Base-by-base conservation (phyloP, 2,329 filamentous ascomycete species). In the Akanthomyces muscarius region DNA sequence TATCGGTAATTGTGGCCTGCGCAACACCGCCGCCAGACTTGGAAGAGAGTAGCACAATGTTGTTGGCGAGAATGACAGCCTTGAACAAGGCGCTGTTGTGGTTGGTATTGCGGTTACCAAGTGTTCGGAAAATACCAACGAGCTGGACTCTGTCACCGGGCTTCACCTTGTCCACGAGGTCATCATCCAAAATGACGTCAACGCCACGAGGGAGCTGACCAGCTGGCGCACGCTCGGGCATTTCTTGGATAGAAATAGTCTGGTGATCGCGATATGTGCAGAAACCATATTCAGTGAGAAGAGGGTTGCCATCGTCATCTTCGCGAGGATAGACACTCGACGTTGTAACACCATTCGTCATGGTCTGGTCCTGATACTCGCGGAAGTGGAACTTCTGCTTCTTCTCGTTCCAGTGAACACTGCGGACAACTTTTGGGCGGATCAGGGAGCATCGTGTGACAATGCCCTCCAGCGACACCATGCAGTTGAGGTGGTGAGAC, bases 181-280 rank as follows among this genome's bases (percentile, higher is more conserved):
- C 95, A 74, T 99, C 95, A 73, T 99, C 95, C 67, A 99, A 81
- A 69, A 99, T 93, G 16, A 98, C 93, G 76, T 99, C 95, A 21
- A 99, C 95, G 62, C 94, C 92, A 61, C 95, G 89, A 64, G 95
- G 95, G 67, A 99, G 84, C 80, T 98, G 95, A 60, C 95, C 95
- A 64, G 95, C 94, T 61, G 95, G 95, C 2, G 95, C 95, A 69
- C 94, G 84, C 76, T 99, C 95, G 0, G 95, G 95, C 95, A 99
- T 99, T 80, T 99, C 95, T 77, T 99, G 95, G 68, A 99, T 97
- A 0, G 94, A 97, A 65, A 99, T 92, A 18, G 91, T 97, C 76
- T 99, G 95, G 73, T 99, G 95, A 74, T 99, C 95, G 72, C 94
- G 86, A 77, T 97, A 99, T 57, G 90, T 95, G 74, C 89, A 96